Evolutionary conservation across 495 filamentous ascomycete genomes (phyloP).

Genomic region (Aspergillus indologenus): DNA sequence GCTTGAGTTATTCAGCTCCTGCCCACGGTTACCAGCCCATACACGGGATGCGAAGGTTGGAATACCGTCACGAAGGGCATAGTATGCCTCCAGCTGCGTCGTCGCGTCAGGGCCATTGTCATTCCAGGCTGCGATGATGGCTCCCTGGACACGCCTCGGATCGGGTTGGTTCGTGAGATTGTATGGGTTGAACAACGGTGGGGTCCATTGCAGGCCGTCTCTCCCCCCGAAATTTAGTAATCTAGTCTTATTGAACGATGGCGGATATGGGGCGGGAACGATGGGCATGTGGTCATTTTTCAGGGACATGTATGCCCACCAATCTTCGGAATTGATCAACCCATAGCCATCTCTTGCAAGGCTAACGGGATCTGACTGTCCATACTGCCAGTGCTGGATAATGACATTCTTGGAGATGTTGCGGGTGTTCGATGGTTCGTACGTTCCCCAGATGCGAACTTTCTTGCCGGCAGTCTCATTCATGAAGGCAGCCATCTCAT

Average conservation of each 20-base stretch:
- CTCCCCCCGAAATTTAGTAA: constrained; percentile 45
- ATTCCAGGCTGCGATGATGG: constrained; percentile 55
- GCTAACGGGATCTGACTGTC: constrained; percentile 50
- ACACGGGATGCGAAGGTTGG: constrained; percentile 45
- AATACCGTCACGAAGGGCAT: constrained; percentile 50
- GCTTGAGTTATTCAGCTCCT: constrained; percentile 22
- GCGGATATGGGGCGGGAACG: constrained; percentile 50
- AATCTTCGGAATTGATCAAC: constrained; percentile 54
- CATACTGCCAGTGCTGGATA: constrained; percentile 58
- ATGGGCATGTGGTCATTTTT: constrained; percentile 56
- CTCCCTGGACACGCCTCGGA: constrained; percentile 40
- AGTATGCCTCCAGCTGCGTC: constrained; percentile 54
- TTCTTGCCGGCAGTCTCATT: constrained; percentile 40
- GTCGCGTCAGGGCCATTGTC: constrained; percentile 56
- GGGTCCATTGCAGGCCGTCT: constrained; percentile 49
- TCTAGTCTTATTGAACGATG: constrained; percentile 49
- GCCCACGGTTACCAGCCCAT: constrained; percentile 43
- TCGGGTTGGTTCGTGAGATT: constrained; percentile 36
- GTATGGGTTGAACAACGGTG: constrained; percentile 45
- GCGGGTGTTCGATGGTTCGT: constrained; percentile 41
- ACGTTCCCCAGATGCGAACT: constrained; percentile 54
- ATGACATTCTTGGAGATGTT: constrained; percentile 42
- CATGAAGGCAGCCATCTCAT: constrained; percentile 48
- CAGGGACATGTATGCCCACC: constrained; percentile 55
- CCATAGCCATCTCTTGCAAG: constrained; percentile 41